phyloP scores from a whole-genome alignment of 768 basidiomycete genomes.

The Pisolithus albus region DNA sequence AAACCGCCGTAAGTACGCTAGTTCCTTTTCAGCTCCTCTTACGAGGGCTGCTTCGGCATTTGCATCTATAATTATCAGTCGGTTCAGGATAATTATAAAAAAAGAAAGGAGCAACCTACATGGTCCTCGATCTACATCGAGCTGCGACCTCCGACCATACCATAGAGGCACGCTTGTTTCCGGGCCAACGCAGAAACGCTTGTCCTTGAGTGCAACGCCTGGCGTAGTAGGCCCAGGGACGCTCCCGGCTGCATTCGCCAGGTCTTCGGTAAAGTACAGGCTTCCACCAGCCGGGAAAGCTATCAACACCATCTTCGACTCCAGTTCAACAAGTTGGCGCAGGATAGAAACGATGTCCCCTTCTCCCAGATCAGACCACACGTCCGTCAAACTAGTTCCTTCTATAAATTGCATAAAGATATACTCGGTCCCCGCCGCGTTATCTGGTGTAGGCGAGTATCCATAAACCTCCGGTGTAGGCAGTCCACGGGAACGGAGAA shows the following conservation, averaged over 20 bases:
- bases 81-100: constrained; percentile 13
- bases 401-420: constrained; percentile 27
- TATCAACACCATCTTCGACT: constrained; percentile 42
- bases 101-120: constrained; percentile 36
- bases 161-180: constrained; percentile 40
- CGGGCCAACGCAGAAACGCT: constrained; percentile 41
- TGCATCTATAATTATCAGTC: not conserved
- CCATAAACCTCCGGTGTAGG: constrained; percentile 26
- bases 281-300: constrained; percentile 46
- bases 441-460: constrained; percentile 24
- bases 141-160: constrained; percentile 44
- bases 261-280: constrained; percentile 41
- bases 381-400: constrained; percentile 18
- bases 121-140: constrained; percentile 45
- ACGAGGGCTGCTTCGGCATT: not conserved
- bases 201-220: constrained; percentile 32
- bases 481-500: constrained; percentile 18
- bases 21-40: not conserved
- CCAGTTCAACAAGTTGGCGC: constrained; percentile 41
- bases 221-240: not conserved
- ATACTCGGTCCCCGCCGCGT: constrained; percentile 23
- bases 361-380: constrained; percentile 35
- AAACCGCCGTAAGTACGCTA: not conserved
- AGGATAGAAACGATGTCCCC: constrained; percentile 34
- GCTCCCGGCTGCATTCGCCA: constrained; percentile 33